A percentile compares a stretch with the other conserved stretches of the same genome.
phyloP scores from a whole-genome alignment of 805 yeast species.

The Hanseniaspora meyeri region DNA sequence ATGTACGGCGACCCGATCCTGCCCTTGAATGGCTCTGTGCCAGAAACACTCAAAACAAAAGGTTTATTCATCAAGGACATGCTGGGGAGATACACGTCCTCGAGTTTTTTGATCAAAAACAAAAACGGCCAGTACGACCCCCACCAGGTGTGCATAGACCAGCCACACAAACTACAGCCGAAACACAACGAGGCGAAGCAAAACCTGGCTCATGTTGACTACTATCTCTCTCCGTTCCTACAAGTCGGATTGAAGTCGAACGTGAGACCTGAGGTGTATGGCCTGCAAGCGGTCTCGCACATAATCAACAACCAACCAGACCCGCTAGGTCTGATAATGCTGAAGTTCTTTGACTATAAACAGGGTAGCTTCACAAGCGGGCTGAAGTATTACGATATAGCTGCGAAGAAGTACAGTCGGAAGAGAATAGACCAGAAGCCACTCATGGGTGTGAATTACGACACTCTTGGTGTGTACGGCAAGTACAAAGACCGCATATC shows the following conservation, averaged over 20 bases:
- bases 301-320: slow-evolving; percentile 17
- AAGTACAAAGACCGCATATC: neutral
- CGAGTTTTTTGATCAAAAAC: slow-evolving; percentile 3
- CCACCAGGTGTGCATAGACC: neutral
- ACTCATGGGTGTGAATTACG: slow-evolving; percentile 6
- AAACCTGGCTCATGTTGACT: neutral
- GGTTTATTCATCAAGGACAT: slow-evolving; percentile 4
- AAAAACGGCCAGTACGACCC: neutral
- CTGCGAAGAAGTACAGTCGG: neutral
- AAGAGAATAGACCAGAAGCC: neutral
- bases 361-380: neutral
- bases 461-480: neutral
- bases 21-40: neutral
- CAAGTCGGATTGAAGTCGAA: slow-evolving; percentile 17
- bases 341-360: slow-evolving; percentile 14
- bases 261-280: slow-evolving; percentile 25
- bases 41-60: neutral
- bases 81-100: neutral
- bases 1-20: neutral
- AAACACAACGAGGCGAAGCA: neutral
- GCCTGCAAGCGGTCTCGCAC: slow-evolving; percentile 23
- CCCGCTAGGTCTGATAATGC: slow-evolving; percentile 23
- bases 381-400: neutral
- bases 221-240: slow-evolving; percentile 13
- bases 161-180: neutral